Conservation (phyloP, 2,329 filamentous ascomycete species). For the Botrytis galanthina region DNA sequence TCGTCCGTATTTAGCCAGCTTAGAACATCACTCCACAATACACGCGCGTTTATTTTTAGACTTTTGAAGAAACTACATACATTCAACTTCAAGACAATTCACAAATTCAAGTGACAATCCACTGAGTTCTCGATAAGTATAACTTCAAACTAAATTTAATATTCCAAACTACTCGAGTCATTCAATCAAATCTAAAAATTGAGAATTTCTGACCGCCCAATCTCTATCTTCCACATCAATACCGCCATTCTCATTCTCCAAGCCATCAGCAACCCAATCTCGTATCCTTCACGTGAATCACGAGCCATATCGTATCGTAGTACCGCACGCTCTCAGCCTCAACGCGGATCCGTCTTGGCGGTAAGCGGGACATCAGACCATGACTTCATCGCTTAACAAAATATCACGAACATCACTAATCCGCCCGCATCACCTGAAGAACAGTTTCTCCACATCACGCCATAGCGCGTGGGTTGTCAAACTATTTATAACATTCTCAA, state of each 20-base stretch:
- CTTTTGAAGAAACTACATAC: not conserved
- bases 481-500: not conserved
- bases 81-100: not conserved
- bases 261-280: not conserved
- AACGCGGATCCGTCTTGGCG: constrained; percentile 8
- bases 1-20: not conserved
- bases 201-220: not conserved
- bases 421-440: not conserved
- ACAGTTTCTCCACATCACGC: not conserved
- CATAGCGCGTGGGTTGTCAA: not conserved
- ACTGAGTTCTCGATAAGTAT: not conserved
- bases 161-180: not conserved
- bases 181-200: not conserved
- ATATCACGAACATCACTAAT: not conserved
- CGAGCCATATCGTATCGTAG: not conserved
- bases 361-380: constrained; percentile 14
- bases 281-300: not conserved
- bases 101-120: not conserved
- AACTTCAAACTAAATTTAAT: not conserved
- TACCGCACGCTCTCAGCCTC: constrained; percentile 8
- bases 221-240: not conserved
- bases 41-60: not conserved
- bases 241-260: not conserved
- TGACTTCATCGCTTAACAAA: not conserved
- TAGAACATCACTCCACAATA: not conserved